Conservation (phyloP, 2,329 filamentous ascomycete species). For the Beauveria australis region DNA sequence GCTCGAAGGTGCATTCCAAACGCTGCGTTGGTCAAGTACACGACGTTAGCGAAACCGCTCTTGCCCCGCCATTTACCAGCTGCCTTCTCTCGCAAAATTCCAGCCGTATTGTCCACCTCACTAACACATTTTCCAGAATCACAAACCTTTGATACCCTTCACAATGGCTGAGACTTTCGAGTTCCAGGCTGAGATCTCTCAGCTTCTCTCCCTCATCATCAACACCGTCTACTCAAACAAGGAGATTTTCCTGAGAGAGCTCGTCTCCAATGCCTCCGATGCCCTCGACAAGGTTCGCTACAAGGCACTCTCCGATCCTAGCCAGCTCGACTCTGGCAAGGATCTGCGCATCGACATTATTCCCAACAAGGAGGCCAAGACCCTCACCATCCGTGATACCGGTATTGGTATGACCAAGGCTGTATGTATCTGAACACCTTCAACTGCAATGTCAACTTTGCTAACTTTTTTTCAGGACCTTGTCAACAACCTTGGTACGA, state of each 20-base stretch:
- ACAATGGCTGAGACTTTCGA: conserved; percentile 97
- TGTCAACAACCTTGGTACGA: conserved; percentile 99
- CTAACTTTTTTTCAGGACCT: conserved; percentile 62
- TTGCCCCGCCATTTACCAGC: neutral
- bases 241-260: conserved; percentile 98
- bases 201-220: conserved; percentile 99
- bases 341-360: conserved; percentile 99
- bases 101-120: neutral
- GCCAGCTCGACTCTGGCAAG: conserved; percentile 95
- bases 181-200: conserved; percentile 99
- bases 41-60: neutral
- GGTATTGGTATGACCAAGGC: conserved; percentile 99
- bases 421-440: conserved; percentile 50
- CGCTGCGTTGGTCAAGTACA: neutral
- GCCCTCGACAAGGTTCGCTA: conserved; percentile 99
- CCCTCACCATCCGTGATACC: conserved; percentile 90
- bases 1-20: neutral
- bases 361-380: conserved; percentile 95
- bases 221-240: conserved; percentile 99
- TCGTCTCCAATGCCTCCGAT: conserved; percentile 98
- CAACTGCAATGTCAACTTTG: neutral
- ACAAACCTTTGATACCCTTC: conserved; percentile 34
- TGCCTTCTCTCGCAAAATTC: neutral
- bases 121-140: conserved; percentile 17
- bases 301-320: conserved; percentile 92